Base-by-base conservation (phyloP, 208 protist species). In the Perkinsela sp. region DNA sequence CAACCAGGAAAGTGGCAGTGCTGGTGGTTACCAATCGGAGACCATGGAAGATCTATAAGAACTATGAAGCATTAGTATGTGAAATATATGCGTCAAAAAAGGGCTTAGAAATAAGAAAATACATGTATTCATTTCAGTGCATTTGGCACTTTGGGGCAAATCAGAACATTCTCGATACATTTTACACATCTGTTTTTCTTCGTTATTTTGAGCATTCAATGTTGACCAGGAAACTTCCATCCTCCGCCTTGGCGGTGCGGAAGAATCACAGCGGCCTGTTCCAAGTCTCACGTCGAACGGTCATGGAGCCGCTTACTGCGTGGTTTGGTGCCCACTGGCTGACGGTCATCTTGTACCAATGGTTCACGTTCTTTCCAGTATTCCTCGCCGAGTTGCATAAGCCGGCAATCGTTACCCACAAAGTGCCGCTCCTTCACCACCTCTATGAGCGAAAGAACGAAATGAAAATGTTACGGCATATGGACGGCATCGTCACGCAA, bases 1-100 rank as follows among this genome's bases (percentile, higher is more conserved):
- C 29, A 89, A 93, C 65, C 72, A 77, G 68, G 30, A 67, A 1
- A 29, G 32, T 31, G 74, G 32, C 30, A 32, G 28, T 71, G 16
- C 22, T 16, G 73, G 71, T 65, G 67, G 48, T 29, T 57, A 57
- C 40, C 40, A 57, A 22, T 57, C 40, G 13, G 40, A 57, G 40
- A 57, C 40, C 40, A 57, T 57, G 40, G 40, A 57, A 57, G 40
- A 57, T 57, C 40, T 57, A n/a, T 57, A 57, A 57, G 40, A 57
- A 57, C 40, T 22, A 57, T 6, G 13, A 57, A 57, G 22, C 22
- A 57, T 57, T 6, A 22, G 40, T n/a, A n/a, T n/a, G n/a, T n/a
- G n/a, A n/a, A n/a, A n/a, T n/a, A n/a, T n/a, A n/a, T n/a, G n/a
- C n/a, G n/a, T n/a, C n/a, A n/a, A n/a, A n/a, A n/a, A n/a, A n/a